These are phyloP conservation scores for Nakazawaea wyomingensis DNA, from an alignment of 805 yeast species.

Conservation along the genomic window DNA sequence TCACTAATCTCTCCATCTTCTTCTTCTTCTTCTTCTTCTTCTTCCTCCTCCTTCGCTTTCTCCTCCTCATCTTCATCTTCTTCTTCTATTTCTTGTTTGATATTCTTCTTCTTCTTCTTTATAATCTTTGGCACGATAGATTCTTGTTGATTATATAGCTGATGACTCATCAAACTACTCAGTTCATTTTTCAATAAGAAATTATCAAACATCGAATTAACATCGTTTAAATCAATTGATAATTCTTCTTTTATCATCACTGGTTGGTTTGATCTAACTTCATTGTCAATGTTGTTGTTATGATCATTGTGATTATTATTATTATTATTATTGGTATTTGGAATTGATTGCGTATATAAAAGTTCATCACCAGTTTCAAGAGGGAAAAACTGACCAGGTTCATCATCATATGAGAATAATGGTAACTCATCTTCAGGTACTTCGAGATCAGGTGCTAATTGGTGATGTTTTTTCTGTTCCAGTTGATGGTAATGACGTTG, in stretches of 20 bases:
- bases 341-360: too few relatives aligned
- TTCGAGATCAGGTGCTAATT: neutral
- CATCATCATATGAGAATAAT: neutral
- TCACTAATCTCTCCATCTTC: neutral
- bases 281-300: too few relatives aligned
- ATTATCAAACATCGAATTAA: conserved; percentile 7
- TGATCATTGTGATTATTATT: too few relatives aligned
- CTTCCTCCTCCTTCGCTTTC: neutral
- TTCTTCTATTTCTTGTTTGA: neutral
- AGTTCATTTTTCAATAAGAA: conserved; percentile 3
- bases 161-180: neutral
- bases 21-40: neutral
- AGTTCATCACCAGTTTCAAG: neutral
- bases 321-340: too few relatives aligned
- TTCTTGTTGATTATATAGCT: too few relatives aligned
- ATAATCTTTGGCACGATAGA: neutral
- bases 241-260: neutral
- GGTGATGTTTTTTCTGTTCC: neutral
- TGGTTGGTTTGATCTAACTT: neutral
- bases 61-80: neutral
- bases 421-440: neutral
- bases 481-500: neutral
- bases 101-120: neutral
- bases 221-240: conserved; percentile 3
- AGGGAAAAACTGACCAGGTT: neutral